Evolutionary conservation across 176 grass and related monocot species (phyloP).

Genomic region (Thinopyrum elongatum): DNA sequence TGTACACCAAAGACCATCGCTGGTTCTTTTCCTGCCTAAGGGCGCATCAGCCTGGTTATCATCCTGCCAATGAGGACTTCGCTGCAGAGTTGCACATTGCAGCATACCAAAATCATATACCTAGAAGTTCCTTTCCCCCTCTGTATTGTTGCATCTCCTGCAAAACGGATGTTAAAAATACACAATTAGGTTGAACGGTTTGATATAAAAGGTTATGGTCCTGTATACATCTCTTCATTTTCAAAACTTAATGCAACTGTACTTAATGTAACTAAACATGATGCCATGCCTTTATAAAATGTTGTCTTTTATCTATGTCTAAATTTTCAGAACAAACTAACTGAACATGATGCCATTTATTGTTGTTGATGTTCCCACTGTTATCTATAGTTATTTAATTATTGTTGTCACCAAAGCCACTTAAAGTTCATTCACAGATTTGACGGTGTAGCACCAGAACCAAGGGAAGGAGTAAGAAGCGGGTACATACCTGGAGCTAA

Average conservation of each 20-base stretch:
- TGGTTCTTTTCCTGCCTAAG: slow-evolving; percentile 12
- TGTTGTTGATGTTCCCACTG: neutral
- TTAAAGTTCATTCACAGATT: slow-evolving; percentile 44
- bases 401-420: neutral
- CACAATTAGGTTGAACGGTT: neutral
- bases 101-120: slow-evolving; percentile 26
- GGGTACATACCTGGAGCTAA: slow-evolving; percentile 78
- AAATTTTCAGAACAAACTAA: too few relatives aligned
- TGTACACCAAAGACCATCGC: neutral
- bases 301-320: too few relatives aligned
- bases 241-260: too few relatives aligned
- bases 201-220: too few relatives aligned
- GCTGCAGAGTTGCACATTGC: neutral
- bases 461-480: slow-evolving; percentile 75
- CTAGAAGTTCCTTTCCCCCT: slow-evolving; percentile 51
- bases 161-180: neutral
- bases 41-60: slow-evolving; percentile 26
- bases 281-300: too few relatives aligned
- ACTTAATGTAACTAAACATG: too few relatives aligned
- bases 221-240: too few relatives aligned
- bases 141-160: slow-evolving; percentile 53
- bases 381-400: neutral
- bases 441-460: slow-evolving; percentile 89
- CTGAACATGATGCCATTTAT: neutral
- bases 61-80: neutral